Evolutionary conservation across 768 basidiomycete genomes (phyloP), one percentile per base, ranked within the genome.

Genomic region (Termitomyces sp.): DNA sequence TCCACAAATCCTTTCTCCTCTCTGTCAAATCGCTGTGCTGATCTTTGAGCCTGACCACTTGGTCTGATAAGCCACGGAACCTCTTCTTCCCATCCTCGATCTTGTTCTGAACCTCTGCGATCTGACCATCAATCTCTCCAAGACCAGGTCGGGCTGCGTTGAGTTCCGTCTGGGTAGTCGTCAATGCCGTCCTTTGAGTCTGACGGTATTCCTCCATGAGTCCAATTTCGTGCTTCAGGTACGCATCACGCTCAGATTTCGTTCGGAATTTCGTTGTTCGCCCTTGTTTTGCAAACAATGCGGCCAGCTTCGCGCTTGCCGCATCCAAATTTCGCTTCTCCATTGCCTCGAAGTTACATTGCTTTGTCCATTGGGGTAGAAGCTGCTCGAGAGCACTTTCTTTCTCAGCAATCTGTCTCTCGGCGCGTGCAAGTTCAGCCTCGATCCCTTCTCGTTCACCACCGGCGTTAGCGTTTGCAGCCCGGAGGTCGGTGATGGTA

Each of bases 1-100:
- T 82, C 96, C 97, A 98, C 36, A 94, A 72, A 55, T 96, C 94
- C 81, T 96, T 97, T 67, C 94, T 78, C 72, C 85, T 83, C 74
- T 98, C 96, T 48, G 76, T 82, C 70, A 90, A 75, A 55, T 86
- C 88, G 28, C 79, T 81, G 64, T 89, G 83, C 68, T 90, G 78
- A 59, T 90, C 88, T 72, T 87, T 91, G 53, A 92, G 71, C 59
- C 70, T 70, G 0, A 74, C 74, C 18, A 88, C 74, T 64, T 91
- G 84, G 49, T 91, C 90, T 4, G 74, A 76, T 18, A 93, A 68
- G n/a, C 83, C 81, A 65, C 79, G 80, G 58, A 82, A 78, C 50
- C 81, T 76, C 57, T 77, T 77, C 54, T 85, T 80, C 20, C 87
- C 86, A 61, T 92, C 89, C 46, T 91, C 86, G 3, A 89, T 79